phyloP scores from a whole-genome alignment of 352 stramenopile species.

The Phytophthora sojae region DNA sequence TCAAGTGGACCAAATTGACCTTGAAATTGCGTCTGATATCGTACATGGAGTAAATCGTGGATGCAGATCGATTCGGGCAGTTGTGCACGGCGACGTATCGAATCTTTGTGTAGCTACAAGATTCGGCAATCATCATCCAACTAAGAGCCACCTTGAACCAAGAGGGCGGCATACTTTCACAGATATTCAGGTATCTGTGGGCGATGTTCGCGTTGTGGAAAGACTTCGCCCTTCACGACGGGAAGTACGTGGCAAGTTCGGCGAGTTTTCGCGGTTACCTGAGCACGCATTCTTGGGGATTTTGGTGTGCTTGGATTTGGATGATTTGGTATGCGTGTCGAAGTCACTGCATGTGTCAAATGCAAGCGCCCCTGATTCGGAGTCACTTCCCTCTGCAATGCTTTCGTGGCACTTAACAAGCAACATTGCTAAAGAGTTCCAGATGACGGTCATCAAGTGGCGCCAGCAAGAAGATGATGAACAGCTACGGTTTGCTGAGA shows the following conservation, averaged over 20 bases:
- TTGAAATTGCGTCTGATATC: slow-evolving; percentile 35
- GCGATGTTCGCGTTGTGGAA: slow-evolving; percentile 46
- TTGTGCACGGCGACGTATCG: slow-evolving; percentile 19
- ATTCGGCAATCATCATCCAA: slow-evolving; percentile 53
- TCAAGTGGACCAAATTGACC: slow-evolving; percentile 33
- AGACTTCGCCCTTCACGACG: slow-evolving; percentile 22
- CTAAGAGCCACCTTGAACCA: slow-evolving; percentile 16
- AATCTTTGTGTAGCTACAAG: slow-evolving; percentile 44
- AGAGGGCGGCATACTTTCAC: slow-evolving; percentile 25
- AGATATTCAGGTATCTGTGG: slow-evolving; percentile 54
- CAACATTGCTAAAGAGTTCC: slow-evolving; percentile 51
- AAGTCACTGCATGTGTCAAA: slow-evolving; percentile 25
- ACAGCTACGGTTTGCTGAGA: slow-evolving; percentile 9
- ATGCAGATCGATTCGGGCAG: slow-evolving; percentile 11
- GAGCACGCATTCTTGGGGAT: slow-evolving; percentile 53
- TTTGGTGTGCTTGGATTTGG: slow-evolving; percentile 57
- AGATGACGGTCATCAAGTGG: slow-evolving; percentile 14
- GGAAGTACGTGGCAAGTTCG: slow-evolving; percentile 36
- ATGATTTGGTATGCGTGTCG: slow-evolving; percentile 44
- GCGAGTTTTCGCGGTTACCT: slow-evolving; percentile 47
- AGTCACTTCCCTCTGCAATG: slow-evolving; percentile 45
- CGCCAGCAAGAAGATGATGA: not conserved
- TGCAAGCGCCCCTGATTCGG: slow-evolving; percentile 1
- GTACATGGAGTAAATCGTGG: slow-evolving; percentile 18
- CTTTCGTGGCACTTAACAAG: slow-evolving; percentile 64